Percentiles rank a stretch among this genome's conserved stretches.
Evolutionary conservation across 2,329 filamentous ascomycete genomes (phyloP).

Genomic region (Aspergillus eucalypticola): DNA sequence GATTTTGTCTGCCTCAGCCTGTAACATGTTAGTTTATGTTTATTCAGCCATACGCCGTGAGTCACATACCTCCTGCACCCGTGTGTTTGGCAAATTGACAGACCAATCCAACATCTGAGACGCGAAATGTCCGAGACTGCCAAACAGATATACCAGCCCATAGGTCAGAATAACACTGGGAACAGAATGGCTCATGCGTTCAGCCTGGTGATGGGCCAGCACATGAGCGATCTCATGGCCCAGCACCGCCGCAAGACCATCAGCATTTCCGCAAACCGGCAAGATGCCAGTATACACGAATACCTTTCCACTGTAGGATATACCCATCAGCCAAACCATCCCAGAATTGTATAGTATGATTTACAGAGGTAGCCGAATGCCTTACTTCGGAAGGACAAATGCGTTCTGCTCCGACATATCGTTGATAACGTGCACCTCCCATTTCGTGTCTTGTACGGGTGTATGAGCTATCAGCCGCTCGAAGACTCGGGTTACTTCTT

Average conservation of each 20-base stretch:
- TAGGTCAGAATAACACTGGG: constrained; percentile 26
- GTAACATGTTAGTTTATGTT: constrained; percentile 12
- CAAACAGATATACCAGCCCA: constrained; percentile 38
- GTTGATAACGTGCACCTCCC: constrained; percentile 63
- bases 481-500: constrained; percentile 54
- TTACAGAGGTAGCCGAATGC: too few species aligned
- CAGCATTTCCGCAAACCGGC: constrained; percentile 56
- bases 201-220: constrained; percentile 57
- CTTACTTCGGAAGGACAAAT: constrained; percentile 61
- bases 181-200: constrained; percentile 51
- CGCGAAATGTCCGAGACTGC: constrained; percentile 41
- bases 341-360: too few species aligned
- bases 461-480: constrained; percentile 56
- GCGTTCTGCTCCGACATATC: constrained; percentile 53
- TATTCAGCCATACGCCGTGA: not conserved
- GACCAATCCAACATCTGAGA: constrained; percentile 38
- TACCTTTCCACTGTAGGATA: constrained; percentile 54
- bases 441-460: constrained; percentile 47
- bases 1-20: constrained; percentile 62
- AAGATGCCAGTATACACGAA: constrained; percentile 66
- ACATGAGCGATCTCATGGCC: constrained; percentile 67
- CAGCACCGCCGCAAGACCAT: constrained; percentile 61
- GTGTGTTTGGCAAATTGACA: constrained; percentile 55
- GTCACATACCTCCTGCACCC: constrained; percentile 55
- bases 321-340: constrained; percentile 7